Base-by-base conservation (phyloP, 2,329 filamentous ascomycete species). In the Fusarium anguioides region DNA sequence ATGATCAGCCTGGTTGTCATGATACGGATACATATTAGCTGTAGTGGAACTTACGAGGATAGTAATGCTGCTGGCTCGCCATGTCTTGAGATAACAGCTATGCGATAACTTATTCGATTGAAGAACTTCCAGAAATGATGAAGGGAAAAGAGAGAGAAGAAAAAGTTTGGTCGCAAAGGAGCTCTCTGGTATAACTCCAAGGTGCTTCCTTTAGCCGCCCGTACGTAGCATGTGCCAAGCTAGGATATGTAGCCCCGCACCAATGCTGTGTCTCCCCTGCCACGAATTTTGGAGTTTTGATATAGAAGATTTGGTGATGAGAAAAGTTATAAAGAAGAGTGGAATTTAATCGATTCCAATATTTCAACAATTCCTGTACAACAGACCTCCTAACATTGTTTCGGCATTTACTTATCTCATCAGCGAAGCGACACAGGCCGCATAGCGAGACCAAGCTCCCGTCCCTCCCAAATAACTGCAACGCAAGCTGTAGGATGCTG, bases 51-150 rank as follows among this genome's bases (percentile, higher is more conserved):
- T 72, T 75, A 84, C 82, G 83, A 61, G 83, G 82, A 72, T 84
- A 84, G 68, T 80, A 84, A 55, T 81, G 79, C 48, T 76, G 73
- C 39, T 77, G 76, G 51, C 74, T 75, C 58, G 81, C 81, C 79
- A 84, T 83, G 62, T 63, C 51, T 48, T 51, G 18, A 31, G 33
- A 41, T 15, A 33, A 31, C 35, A 49, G n/a, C n/a, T 42, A 29
- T 15, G 47, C 24, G 35, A 15, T 18, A 6, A 26, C 4, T 27
- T 17, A 20, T n/a, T 36, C 26, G 46, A 31, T 18, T 48, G 35
- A 33, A 44, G 46, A 37, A 9, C 15, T 33, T 39, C 18, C 14
- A 40, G 29, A 26, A 20, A 18, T 41, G 21, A 54, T 61, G 21
- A 41, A 55, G 9, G 33, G 31, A 47, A 58, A 40, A 59, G 42